Evolutionary conservation across 2,329 filamentous ascomycete species (phyloP).

Genomic region (Cladosporium sp.): DNA sequence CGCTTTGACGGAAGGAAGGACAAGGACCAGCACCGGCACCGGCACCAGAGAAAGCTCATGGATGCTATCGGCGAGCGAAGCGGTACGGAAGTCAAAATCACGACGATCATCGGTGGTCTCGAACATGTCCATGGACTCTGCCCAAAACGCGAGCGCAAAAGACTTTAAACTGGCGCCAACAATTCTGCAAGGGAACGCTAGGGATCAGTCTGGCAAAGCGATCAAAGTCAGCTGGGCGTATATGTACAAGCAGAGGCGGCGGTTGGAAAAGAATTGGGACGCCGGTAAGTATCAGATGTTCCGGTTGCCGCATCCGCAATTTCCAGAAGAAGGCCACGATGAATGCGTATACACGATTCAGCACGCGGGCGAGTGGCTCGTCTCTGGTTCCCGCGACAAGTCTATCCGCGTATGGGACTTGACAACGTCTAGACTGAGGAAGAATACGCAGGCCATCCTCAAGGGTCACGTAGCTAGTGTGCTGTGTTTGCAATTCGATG

Average conservation of each 20-base stretch:
- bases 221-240: conserved; percentile 85
- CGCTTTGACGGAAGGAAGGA: not conserved
- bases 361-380: conserved; percentile 76
- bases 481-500: conserved; percentile 90
- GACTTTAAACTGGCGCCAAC: conserved; percentile 12
- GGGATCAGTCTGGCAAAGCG: conserved; percentile 29
- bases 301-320: conserved; percentile 77
- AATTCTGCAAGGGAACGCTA: conserved; percentile 1
- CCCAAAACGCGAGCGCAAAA: not conserved
- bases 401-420: conserved; percentile 89
- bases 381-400: conserved; percentile 87
- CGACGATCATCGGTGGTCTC: conserved; percentile 10
- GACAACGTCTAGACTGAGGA: conserved; percentile 69
- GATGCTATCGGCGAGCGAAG: not conserved
- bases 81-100: not conserved
- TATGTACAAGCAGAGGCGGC: conserved; percentile 79
- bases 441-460: conserved; percentile 54
- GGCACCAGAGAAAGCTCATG: not conserved
- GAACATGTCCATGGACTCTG: conserved; percentile 11
- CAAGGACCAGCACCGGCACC: not conserved
- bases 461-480: conserved; percentile 79
- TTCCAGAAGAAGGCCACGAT: conserved; percentile 75
- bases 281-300: conserved; percentile 78
- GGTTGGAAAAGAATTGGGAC: conserved; percentile 88
- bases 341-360: conserved; percentile 97